Conservation (phyloP, 2,329 filamentous ascomycete genomes). For the Aureobasidium sp. region DNA sequence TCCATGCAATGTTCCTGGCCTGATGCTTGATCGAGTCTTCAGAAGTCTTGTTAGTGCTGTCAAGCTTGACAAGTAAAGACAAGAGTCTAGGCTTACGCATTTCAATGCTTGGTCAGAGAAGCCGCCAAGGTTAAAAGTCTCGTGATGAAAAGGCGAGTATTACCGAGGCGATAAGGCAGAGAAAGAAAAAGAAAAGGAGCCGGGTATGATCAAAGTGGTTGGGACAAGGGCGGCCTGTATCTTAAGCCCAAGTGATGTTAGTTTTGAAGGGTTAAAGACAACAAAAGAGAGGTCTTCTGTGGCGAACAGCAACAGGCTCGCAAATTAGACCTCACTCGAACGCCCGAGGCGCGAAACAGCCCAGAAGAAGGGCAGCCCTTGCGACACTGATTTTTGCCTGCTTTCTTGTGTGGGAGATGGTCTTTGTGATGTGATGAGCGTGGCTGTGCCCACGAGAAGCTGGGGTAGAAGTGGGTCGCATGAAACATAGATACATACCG, state of each 20-base stretch:
- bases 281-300: background rate
- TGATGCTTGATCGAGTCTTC: conserved; percentile 20
- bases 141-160: background rate
- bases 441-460: conserved; percentile 12
- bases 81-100: conserved; percentile 18
- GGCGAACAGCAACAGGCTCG: background rate
- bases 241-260: conserved; percentile 6
- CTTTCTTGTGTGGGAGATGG: background rate
- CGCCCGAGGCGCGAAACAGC: conserved; percentile 10
- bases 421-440: conserved; percentile 9
- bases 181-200: conserved; percentile 8
- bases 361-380: background rate
- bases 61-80: background rate
- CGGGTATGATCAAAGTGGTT: conserved; percentile 1
- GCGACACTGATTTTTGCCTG: conserved; percentile 11
- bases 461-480: conserved; percentile 13
- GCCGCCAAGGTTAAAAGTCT: conserved; percentile 5
- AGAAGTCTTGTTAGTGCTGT: conserved; percentile 11
- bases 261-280: background rate
- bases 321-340: background rate
- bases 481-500: conserved; percentile 12
- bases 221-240: background rate
- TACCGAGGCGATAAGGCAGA: conserved; percentile 10
- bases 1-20: conserved; percentile 19
- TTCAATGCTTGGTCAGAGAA: conserved; percentile 1